These are phyloP conservation scores for Pythium rishiriense DNA, from an alignment of 352 stramenopile genomes.

Conservation along the genomic window DNA sequence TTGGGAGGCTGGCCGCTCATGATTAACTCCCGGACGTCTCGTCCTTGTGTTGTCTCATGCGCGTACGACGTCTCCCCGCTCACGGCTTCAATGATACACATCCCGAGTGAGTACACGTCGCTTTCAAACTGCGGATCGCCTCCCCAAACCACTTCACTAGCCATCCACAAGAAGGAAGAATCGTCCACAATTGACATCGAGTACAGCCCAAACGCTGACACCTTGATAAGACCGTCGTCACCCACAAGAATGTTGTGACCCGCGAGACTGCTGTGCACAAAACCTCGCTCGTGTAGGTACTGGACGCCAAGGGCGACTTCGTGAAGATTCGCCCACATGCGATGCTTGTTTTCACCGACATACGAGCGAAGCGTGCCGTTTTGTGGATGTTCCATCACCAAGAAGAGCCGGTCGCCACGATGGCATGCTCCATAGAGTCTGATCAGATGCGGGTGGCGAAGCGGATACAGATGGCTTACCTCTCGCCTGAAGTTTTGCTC, in stretches of 20 bases:
- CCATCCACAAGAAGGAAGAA: constrained; percentile 5
- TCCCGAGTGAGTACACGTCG: constrained; percentile 36
- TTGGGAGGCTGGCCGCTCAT: not conserved
- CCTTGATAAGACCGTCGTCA: constrained; percentile 14
- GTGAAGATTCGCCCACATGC: constrained; percentile 33
- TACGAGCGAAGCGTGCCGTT: not conserved
- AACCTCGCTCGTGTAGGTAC: constrained; percentile 60
- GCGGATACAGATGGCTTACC: not conserved
- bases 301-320: constrained; percentile 46
- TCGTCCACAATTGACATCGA: not conserved
- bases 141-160: constrained; percentile 22
- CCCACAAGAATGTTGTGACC: constrained; percentile 25
- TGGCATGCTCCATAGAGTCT: constrained; percentile 21
- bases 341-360: constrained; percentile 16
- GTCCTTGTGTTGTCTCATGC: not conserved
- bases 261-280: constrained; percentile 25
- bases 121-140: not conserved
- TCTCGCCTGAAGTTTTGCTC: not conserved
- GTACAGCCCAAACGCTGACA: constrained; percentile 13
- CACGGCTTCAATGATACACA: constrained; percentile 38
- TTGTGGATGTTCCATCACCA: constrained; percentile 4
- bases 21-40: not conserved
- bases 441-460: constrained; percentile 12
- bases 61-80: constrained; percentile 17
- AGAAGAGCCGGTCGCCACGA: constrained; percentile 7